A percentile compares a stretch with the other conserved stretches of the same genome.
phyloP scores from a whole-genome alignment of 148 eudicot genomes.

The Agrostemma githago region DNA sequence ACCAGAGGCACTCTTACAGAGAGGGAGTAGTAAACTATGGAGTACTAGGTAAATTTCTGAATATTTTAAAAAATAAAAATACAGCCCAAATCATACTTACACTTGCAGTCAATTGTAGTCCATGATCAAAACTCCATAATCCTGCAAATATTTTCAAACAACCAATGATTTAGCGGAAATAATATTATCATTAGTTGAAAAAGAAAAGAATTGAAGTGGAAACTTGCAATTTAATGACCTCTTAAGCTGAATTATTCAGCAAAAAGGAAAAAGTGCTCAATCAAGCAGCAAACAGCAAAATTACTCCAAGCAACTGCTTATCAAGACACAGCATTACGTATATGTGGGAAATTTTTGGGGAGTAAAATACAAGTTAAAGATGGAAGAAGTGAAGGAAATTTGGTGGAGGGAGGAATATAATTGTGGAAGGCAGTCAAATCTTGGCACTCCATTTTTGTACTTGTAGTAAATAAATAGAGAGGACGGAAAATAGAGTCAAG shows the following conservation, averaged over 20 bases:
- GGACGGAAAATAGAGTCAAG: background rate
- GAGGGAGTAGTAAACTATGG: too few relatives aligned
- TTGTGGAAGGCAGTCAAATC: background rate
- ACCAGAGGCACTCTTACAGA: background rate
- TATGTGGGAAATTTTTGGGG: background rate
- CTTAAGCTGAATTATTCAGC: background rate
- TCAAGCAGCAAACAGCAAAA: background rate
- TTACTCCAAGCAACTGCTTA: background rate
- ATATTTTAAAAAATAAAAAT: background rate
- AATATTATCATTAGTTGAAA: background rate
- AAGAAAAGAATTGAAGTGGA: background rate
- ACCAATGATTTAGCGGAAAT: background rate
- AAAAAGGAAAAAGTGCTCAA: background rate
- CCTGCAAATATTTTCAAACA: slow-evolving; percentile 14
- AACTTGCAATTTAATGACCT: background rate
- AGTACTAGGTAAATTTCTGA: too few relatives aligned
- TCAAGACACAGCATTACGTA: background rate
- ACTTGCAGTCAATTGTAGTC: background rate
- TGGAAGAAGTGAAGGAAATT: slow-evolving; percentile 18
- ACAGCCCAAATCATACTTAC: background rate
- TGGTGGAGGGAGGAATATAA: background rate
- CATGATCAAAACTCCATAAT: background rate
- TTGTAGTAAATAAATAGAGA: background rate
- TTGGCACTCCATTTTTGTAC: background rate
- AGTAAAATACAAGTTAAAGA: background rate